Conservation (phyloP, 2,329 filamentous ascomycete species). For the Beauveria bassiana region DNA sequence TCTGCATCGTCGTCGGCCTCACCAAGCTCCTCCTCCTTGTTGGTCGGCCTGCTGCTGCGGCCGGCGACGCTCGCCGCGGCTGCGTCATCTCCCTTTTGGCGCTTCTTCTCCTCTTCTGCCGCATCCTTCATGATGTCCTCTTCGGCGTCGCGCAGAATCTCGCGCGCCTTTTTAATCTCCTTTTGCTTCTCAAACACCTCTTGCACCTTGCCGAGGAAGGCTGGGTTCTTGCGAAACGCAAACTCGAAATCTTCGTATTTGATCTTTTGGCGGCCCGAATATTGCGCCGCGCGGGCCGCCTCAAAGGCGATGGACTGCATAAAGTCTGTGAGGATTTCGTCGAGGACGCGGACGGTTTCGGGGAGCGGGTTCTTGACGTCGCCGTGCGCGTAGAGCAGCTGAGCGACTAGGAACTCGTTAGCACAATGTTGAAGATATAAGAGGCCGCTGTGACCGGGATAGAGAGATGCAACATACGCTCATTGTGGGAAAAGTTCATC, state of each 20-base stretch:
- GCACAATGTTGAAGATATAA: not conserved
- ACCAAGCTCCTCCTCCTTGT: constrained; percentile 42
- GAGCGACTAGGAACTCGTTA: constrained; percentile 45
- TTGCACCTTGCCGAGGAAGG: constrained; percentile 80
- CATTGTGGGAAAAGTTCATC: constrained; percentile 68
- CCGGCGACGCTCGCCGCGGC: not conserved
- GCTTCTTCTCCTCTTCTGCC: constrained; percentile 34
- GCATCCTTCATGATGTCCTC: constrained; percentile 49
- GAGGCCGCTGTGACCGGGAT: not conserved
- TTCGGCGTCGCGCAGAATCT: constrained; percentile 64
- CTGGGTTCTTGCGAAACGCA: constrained; percentile 75
- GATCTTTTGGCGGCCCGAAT: constrained; percentile 87
- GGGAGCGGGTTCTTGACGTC: constrained; percentile 71
- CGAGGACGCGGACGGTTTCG: constrained; percentile 77
- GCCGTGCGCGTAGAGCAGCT: constrained; percentile 73
- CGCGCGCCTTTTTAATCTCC: constrained; percentile 75
- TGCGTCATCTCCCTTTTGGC: constrained; percentile 22
- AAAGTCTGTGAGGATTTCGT: constrained; percentile 95
- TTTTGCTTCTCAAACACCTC: constrained; percentile 85
- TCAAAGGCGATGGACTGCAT: constrained; percentile 90
- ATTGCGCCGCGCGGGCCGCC: constrained; percentile 76
- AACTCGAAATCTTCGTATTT: constrained; percentile 98
- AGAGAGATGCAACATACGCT: constrained; percentile 44
- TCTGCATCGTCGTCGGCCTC: constrained; percentile 44
- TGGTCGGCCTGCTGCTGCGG: constrained; percentile 16